Percentiles rank a stretch among this genome's conserved stretches.
Evolutionary conservation across 176 grass and related monocot genomes (phyloP).

Genomic region (Bromus sterilis): DNA sequence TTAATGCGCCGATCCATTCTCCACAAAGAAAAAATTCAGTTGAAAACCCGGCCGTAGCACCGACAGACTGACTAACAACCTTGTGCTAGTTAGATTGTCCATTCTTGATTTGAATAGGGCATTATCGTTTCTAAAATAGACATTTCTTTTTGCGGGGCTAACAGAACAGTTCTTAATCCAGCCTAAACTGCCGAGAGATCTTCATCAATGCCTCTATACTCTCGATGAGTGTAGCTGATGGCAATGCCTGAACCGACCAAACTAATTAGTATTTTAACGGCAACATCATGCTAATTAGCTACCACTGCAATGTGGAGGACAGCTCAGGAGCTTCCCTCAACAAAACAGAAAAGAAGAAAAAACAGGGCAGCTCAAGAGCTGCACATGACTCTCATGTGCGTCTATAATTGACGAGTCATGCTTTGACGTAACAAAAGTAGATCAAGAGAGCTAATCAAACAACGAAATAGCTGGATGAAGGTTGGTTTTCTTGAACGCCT

Average conservation of each 20-base stretch:
- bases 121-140: background rate
- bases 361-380: conserved; percentile 4
- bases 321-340: background rate
- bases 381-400: conserved; percentile 23
- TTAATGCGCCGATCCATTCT: no score
- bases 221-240: background rate
- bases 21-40: background rate
- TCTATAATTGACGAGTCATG: conserved; percentile 27
- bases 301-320: background rate
- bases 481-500: background rate
- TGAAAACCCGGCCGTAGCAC: background rate
- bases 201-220: background rate
- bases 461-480: background rate
- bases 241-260: background rate
- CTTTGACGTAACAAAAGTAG: background rate
- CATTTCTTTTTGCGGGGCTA: background rate
- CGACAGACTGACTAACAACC: background rate
- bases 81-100: background rate
- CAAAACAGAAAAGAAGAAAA: background rate
- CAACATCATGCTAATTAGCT: background rate
- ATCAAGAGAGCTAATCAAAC: background rate
- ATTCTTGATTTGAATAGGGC: background rate
- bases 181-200: background rate
- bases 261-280: background rate
- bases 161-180: background rate